Conservation (phyloP, 306 rosid genomes). For the Luffa aegyptiaca region DNA sequence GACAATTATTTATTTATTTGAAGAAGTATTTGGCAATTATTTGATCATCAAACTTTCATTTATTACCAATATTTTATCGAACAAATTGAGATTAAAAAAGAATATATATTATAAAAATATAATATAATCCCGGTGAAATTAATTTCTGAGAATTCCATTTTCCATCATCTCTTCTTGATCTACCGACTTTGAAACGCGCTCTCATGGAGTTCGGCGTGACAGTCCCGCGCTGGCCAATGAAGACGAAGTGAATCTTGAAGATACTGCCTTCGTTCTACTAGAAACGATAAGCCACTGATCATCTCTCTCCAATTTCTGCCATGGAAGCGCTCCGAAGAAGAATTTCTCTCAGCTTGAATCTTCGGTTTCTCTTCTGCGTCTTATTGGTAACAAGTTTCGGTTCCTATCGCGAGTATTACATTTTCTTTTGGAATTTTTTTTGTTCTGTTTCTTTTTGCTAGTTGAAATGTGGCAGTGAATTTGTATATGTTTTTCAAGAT, state of each 20-base stretch:
- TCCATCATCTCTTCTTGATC: not conserved
- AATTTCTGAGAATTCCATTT: not conserved
- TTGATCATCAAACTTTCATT: not conserved
- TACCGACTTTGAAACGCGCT: constrained; percentile 2
- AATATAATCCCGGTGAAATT: not conserved
- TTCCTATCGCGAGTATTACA: not conserved
- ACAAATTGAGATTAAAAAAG: not conserved
- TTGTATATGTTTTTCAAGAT: not conserved
- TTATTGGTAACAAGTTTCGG: constrained; percentile 19
- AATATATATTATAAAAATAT: not conserved
- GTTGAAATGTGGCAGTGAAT: not conserved
- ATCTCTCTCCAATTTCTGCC: not conserved
- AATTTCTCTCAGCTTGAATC: constrained; percentile 9
- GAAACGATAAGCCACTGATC: not conserved
- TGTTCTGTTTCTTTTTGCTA: not conserved
- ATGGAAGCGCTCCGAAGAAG: constrained; percentile 17
- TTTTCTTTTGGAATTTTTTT: not conserved
- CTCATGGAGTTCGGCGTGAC: constrained; percentile 12
- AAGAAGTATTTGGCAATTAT: not conserved
- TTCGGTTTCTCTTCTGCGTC: constrained; percentile 22
- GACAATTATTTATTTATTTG: no score
- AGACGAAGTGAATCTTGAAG: not conserved
- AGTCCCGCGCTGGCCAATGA: constrained; percentile 4
- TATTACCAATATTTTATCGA: not conserved
- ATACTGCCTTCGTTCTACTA: not conserved